Base-by-base conservation (phyloP, 2,329 filamentous ascomycete genomes). In the Annulohypoxylon truncatum region DNA sequence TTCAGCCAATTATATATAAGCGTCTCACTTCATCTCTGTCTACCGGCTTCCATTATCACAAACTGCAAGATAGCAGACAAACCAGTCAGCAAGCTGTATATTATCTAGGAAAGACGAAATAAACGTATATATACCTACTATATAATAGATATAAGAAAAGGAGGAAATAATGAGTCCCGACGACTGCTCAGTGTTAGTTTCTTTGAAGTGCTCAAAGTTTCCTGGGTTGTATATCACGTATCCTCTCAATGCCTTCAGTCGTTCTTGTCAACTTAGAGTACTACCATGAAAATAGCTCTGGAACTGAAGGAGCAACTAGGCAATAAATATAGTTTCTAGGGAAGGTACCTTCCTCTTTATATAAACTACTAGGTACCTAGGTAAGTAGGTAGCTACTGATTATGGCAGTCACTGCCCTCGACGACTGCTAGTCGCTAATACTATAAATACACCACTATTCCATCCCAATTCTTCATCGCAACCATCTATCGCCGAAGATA, bases 1-100 rank as follows among this genome's bases (percentile, higher is more conserved):
- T 18, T 10, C 42, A 15, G 15, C 64, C 64, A 66, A 59, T 59
- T 26, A 62, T 4, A 42, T 24, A 26, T 9, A 15, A 40, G n/a
- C 12, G 31, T 48, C 42, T 42, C 24, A 44, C 40, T 47, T 24
- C 20, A 42, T 20, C 24, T 28, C 15, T 10, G 6, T n/a, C 31
- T 52, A 13, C 20, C 29, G 15, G 13, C 4, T 15, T 20, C 24
- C 15, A 18, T 42, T 18, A 42, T 26, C n/a, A 6, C 10, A 13
- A 18, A 24, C 22, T 40, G 13, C 1, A 24, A 6, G 5, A 20
- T 20, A 42, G 8, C 7, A 35, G 13, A 13, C 33, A 35, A 12
- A 13, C 13, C 10, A 35, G 13, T 13, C 12, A 35, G n/a, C 3
- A 7, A 28, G 7, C 26, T 28, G 26, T 28, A 28, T 28, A 28